Base-by-base conservation (phyloP, 805 yeast species). In the Candida odintsovae region DNA sequence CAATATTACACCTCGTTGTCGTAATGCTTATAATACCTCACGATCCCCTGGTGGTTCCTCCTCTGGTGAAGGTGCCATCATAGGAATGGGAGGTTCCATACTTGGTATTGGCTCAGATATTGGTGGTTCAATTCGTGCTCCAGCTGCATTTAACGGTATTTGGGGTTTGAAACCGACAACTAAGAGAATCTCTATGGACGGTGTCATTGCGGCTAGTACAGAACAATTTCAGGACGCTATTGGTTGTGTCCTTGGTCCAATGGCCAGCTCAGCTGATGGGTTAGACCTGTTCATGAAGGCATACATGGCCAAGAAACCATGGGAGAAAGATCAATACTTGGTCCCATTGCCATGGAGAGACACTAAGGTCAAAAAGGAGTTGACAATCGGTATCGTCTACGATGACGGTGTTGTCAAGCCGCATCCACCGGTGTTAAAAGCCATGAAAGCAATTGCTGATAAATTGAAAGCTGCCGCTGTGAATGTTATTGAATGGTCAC, bases 1-100 rank as follows among this genome's bases (percentile, higher is more conserved):
- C 62, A 77, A 78, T 64, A 70, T 82, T 56, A 72, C 69, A 39
- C 87, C 86, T 6, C 68, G 78, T 51, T 71, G 85, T 6, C 68
- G 76, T 58, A 82, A 82, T 58, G 77, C 86, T 1, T 65, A 68
- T 63, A 82, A 83, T 53, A 68, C 80, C 35, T 64, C 71, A 22
- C 67, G 81, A 48, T 75, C 84, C 18, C 72, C 84, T 3, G 88
- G 89, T 51, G 89, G 89, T n/a, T 78, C 85, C 1, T 78, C 86
- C 4, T 83, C 85, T 36, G 89, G 89, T 50, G 89, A 82, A 61
- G 86, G 87, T 52, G 80, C 85, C 0, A 60, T 78, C 50, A 76
- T 80, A 44, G 78, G 76, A 2, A 71, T 77, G 60, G 76, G 72
- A 44, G 87, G 79, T 6, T 77, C 86, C 18, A 75, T 80, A 1